Base-by-base conservation (phyloP, 257 asterid species). In the Nyctanthes arbortristis region DNA sequence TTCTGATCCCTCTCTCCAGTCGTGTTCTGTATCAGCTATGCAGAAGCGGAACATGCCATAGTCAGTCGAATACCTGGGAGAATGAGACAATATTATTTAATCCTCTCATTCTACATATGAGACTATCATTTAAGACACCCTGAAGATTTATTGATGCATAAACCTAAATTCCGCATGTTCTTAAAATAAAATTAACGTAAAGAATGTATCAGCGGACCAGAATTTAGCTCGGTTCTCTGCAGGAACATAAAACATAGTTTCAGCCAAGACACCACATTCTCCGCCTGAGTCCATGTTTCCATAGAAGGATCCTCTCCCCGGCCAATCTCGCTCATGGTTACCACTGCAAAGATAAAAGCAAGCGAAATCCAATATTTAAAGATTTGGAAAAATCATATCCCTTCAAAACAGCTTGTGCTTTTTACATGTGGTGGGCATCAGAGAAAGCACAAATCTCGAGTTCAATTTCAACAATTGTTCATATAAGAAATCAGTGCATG, bases 271-370 rank as follows among this genome's bases (percentile, higher is more conserved):
- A 34, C 98, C 98, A 77, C 97, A 93, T 74, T 93, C 98, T 77
- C 98, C 98, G 22, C 98, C 98, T 0, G 98, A 93, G 74, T 93
- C 97, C 78, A 49, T 59, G 77, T 13, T 85, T 36, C 77, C 87
- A 28, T 93, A 93, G 72, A 93, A 93, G 4, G 97, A 93, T 30
- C 98, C 98, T 4, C 93, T 37, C 5, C 75, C 92, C 58, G 98
- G 98, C 98, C 98, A 93, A 76, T 93, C 98, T 0, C 97, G 91
- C 83, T 93, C 98, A 54, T 93, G 98, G 82, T 93, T 93, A 72
- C 98, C 98, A 47, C 98, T 93, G 87, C 75, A 79, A 49, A 63
- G 49, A 66, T 14, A 63, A 63, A 59, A 73, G 28, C 66, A 58
- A 29, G 54, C 54, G 4, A 4, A 43, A 43, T 14, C 3, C n/a